Percentiles rank a stretch among this genome's conserved stretches.
Evolutionary conservation across 805 yeast species (phyloP).

Genomic region (Ogataea ramenticola): DNA sequence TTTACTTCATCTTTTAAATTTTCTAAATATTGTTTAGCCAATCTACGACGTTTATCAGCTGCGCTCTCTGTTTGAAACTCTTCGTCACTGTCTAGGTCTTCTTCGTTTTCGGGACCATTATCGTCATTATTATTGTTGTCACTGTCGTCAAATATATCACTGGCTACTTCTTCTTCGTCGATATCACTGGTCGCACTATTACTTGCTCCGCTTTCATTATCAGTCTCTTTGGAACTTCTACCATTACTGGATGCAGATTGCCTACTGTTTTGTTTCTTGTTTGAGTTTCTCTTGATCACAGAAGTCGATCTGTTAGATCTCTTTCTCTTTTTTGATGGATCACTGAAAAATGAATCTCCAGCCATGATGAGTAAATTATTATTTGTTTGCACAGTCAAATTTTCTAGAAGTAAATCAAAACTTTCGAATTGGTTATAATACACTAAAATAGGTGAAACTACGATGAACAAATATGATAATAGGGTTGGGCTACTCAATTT

Average conservation of each 20-base stretch:
- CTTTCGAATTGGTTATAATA: too few relatives aligned
- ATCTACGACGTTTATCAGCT: constrained; percentile 88
- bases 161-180: constrained; percentile 30
- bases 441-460: too few relatives aligned
- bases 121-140: constrained; percentile 13
- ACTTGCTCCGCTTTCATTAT: constrained; percentile 33
- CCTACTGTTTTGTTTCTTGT: constrained; percentile 11
- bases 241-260: constrained; percentile 11
- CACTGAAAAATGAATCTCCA: constrained; percentile 56
- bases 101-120: constrained; percentile 24
- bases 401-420: too few relatives aligned
- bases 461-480: too few relatives aligned
- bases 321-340: constrained; percentile 47
- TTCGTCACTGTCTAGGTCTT: constrained; percentile 53
- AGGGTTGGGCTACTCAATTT: too few relatives aligned
- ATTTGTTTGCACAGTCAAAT: neutral
- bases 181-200: constrained; percentile 33
- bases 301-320: constrained; percentile 25
- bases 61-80: constrained; percentile 72
- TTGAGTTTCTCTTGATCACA: constrained; percentile 6
- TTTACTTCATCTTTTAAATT: constrained; percentile 57
- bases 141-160: constrained; percentile 21
- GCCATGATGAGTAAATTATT: constrained; percentile 38
- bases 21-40: constrained; percentile 88
- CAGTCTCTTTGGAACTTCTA: constrained; percentile 42